Evolutionary conservation across 2,329 filamentous ascomycete species (phyloP).

Genomic region (Pseudogymnoascus sp.): DNA sequence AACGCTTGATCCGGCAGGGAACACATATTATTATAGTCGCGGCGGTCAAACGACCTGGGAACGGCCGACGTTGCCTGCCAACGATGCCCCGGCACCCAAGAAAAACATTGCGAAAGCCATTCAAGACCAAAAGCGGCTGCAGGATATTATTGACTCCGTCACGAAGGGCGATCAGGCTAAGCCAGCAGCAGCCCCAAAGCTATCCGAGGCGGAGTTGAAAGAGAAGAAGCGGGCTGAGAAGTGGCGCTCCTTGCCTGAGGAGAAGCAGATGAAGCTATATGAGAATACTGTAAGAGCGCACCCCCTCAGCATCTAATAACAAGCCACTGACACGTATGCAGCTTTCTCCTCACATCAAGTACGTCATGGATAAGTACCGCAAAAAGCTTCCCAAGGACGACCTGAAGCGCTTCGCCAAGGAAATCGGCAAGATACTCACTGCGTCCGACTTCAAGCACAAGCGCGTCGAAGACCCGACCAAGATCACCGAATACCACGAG

Average conservation of each 20-base stretch:
- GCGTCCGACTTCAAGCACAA: conserved; percentile 85
- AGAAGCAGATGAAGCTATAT: conserved; percentile 93
- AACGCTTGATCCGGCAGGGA: conserved; percentile 55
- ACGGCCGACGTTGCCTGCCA: conserved; percentile 61
- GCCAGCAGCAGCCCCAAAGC: conserved; percentile 9
- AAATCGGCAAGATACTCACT: conserved; percentile 80
- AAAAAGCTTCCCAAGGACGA: conserved; percentile 79
- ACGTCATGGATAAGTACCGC: conserved; percentile 79
- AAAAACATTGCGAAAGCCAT: conserved; percentile 42
- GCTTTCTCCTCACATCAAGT: conserved; percentile 78
- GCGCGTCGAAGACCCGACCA: conserved; percentile 74
- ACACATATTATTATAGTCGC: conserved; percentile 78
- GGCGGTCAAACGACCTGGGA: conserved; percentile 75
- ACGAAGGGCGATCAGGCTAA: conserved; percentile 56
- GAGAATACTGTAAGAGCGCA: conserved; percentile 72
- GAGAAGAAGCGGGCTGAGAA: conserved; percentile 55
- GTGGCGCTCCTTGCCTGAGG: conserved; percentile 60
- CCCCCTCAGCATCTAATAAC: conserved; percentile 10
- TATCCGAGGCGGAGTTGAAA: conserved; percentile 40
- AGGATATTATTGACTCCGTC: conserved; percentile 79
- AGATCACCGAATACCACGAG: conserved; percentile 67
- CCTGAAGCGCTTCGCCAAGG: conserved; percentile 53
- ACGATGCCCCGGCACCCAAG: conserved; percentile 42
- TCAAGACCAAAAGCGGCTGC: conserved; percentile 50
- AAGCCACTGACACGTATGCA: conserved; percentile 29